Base-by-base conservation (phyloP, 345 rosid genomes). In the Moricandia moricandioides region DNA sequence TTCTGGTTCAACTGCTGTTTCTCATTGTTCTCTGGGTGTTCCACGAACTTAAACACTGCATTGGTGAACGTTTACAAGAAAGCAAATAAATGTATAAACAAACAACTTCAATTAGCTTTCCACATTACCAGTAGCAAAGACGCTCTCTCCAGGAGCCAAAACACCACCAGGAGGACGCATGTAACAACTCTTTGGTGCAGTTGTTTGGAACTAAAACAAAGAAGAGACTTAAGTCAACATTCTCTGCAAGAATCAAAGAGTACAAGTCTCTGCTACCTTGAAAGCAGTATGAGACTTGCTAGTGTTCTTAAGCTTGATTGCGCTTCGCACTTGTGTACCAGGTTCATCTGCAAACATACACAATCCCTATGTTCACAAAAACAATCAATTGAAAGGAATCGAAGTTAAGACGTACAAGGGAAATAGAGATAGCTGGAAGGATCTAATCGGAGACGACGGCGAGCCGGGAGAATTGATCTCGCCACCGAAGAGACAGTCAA, bases 111-210 rank as follows among this genome's bases (percentile, higher is more conserved):
- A 31, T 4, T 4, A 5, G 7, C 24, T 51, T 10, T 40, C 54
- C 52, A 29, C n/a, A 62, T 82, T 83, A 95, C 99, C 99, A 66
- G 91, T 95, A 0, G 99, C 98, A 13, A 92, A 83, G 39, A 86
- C 77, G 80, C 85, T 90, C 80, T 92, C 97, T 35, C 98, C 96
- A 5, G 99, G 99, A 69, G 96, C 89, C 78, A 95, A 89, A 65
- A 87, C 86, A 35, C 95, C 96, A 33, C 99, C 99, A 1, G 99
- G 99, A 21, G 99, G 99, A 43, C 98, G 90, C 99, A 95, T 95
- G 80, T 83, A 95, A 79, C 99, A 95, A 71, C 99, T 95, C 76
- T 95, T 95, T 0, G 97, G 99, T 10, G 93, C 97, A 29, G 98
- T 95, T 24, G 99, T 94, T 89, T 95, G 99, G 64, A 95, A 95